A percentile compares a stretch with the other conserved stretches of the same genome.
Conservation (phyloP, 805 yeast species). For the Starmerella bombicola region DNA sequence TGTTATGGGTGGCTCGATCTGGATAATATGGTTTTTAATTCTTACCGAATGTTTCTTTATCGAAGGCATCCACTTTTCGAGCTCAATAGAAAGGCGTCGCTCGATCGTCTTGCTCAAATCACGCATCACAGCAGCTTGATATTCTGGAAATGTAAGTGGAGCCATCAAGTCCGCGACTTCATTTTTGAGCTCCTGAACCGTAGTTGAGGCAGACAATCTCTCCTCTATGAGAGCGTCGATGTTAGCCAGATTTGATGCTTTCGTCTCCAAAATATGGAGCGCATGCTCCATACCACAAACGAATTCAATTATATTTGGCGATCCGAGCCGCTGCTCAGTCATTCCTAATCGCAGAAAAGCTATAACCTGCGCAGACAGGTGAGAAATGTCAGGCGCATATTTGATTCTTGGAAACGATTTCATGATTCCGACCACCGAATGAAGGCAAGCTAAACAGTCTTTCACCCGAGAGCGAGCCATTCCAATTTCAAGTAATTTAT, state of each 20-base stretch:
- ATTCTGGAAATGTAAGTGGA: constrained; percentile 1
- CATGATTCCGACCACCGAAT: not conserved
- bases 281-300: constrained; percentile 9
- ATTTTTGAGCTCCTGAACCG: not conserved
- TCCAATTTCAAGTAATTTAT: constrained; percentile 1
- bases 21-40: not conserved
- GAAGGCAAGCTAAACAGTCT: constrained; percentile 5
- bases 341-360: constrained; percentile 10
- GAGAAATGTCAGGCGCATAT: constrained; percentile 1
- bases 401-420: constrained; percentile 3
- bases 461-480: constrained; percentile 1
- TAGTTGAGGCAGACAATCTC: not conserved
- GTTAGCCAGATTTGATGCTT: constrained; percentile 4
- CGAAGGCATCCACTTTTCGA: constrained; percentile 1
- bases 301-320: constrained; percentile 2
- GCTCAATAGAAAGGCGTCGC: not conserved
- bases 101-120: constrained; percentile 1
- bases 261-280: not conserved
- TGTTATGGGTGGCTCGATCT: constrained; percentile 1
- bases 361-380: constrained; percentile 2
- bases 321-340: constrained; percentile 3
- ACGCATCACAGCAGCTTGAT: not conserved
- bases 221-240: constrained; percentile 5
- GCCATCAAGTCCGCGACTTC: not conserved
- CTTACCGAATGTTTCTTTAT: constrained; percentile 1